Conservation (phyloP, 2,329 filamentous ascomycete genomes). For the Tolypocladium album region DNA sequence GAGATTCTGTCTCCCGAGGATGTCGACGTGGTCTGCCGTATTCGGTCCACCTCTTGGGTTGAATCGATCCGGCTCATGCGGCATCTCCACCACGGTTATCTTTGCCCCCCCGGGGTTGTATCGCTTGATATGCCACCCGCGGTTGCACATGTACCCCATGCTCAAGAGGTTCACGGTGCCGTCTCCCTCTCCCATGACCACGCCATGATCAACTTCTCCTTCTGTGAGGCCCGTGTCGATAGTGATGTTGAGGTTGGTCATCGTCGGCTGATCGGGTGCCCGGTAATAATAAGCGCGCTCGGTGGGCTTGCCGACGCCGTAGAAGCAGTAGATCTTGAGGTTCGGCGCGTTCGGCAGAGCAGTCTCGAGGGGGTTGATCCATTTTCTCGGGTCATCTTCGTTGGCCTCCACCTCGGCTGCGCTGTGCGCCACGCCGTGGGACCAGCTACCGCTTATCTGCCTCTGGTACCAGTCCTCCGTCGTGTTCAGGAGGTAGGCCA, state of each 20-base stretch:
- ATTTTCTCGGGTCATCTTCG: slow-evolving; percentile 67
- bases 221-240: slow-evolving; percentile 56
- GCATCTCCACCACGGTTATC: slow-evolving; percentile 88
- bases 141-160: slow-evolving; percentile 92
- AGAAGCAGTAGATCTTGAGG: slow-evolving; percentile 95
- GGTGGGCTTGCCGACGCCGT: slow-evolving; percentile 87
- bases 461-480: slow-evolving; percentile 79
- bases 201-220: slow-evolving; percentile 66
- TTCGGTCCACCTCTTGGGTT: slow-evolving; percentile 64
- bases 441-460: slow-evolving; percentile 66
- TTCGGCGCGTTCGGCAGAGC: slow-evolving; percentile 77
- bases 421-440: slow-evolving; percentile 77
- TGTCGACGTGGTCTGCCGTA: slow-evolving; percentile 89
- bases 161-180: slow-evolving; percentile 92
- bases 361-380: slow-evolving; percentile 91
- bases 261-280: slow-evolving; percentile 48
- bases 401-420: slow-evolving; percentile 71
- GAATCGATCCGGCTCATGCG: slow-evolving; percentile 87
- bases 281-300: slow-evolving; percentile 91
- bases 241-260: slow-evolving; percentile 62
- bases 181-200: slow-evolving; percentile 93
- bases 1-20: slow-evolving; percentile 74
- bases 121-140: slow-evolving; percentile 84
- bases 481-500: slow-evolving; percentile 67
- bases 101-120: slow-evolving; percentile 82